Evolutionary conservation across 495 filamentous ascomycete genomes (phyloP).

Genomic region (Penicillium alfredii): DNA sequence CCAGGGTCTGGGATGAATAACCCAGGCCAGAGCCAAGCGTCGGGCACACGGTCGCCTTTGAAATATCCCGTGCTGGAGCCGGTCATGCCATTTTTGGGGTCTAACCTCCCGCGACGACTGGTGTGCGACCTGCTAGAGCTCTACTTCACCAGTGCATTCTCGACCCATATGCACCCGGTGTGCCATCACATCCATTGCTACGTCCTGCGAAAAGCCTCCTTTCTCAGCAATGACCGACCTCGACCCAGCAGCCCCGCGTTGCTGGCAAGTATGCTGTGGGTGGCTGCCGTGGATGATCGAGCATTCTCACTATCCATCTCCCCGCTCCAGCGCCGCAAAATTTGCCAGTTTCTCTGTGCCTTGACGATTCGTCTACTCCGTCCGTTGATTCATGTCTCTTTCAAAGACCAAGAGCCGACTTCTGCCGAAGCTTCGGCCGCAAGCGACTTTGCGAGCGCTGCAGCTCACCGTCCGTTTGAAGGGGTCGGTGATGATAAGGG

Average conservation of each 20-base stretch:
- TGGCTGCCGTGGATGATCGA: conserved; percentile 86
- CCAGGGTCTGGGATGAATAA: conserved; percentile 6
- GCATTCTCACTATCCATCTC: conserved; percentile 80
- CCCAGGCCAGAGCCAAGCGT: conserved; percentile 10
- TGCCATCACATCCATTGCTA: conserved; percentile 91
- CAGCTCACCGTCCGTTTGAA: conserved; percentile 46
- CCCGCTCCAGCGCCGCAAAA: conserved; percentile 76
- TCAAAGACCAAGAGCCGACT: conserved; percentile 31
- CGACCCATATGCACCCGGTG: conserved; percentile 77
- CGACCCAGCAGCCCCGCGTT: conserved; percentile 80
- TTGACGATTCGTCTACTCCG: conserved; percentile 80
- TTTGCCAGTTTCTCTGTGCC: conserved; percentile 86
- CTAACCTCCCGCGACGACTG: conserved; percentile 67
- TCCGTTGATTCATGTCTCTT: conserved; percentile 69
- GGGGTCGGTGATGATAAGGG: conserved; percentile 71
- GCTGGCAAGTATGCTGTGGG: conserved; percentile 92
- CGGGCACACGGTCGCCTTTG: conserved; percentile 30
- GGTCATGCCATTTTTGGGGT: conserved; percentile 66
- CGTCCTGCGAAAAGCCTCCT: conserved; percentile 83
- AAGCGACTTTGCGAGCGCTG: conserved; percentile 24
- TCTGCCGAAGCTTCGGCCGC: conserved; percentile 24
- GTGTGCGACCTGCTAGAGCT: conserved; percentile 82
- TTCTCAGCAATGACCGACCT: conserved; percentile 72
- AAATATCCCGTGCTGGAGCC: conserved; percentile 86
- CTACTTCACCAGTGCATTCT: conserved; percentile 82